These are phyloP conservation scores for Microcos paniculata DNA, from an alignment of 345 rosid species.

Conservation along the genomic window DNA sequence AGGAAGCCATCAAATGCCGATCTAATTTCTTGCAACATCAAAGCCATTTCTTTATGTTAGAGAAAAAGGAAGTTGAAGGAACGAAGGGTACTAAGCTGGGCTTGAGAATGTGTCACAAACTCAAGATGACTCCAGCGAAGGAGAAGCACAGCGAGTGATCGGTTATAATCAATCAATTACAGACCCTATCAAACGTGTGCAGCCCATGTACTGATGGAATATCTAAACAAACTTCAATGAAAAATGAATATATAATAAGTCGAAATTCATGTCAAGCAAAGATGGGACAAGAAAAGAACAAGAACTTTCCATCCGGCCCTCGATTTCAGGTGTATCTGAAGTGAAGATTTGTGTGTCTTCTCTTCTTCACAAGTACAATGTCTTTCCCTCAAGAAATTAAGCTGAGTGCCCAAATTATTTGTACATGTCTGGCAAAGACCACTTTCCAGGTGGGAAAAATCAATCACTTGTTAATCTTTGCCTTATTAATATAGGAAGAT, in stretches of 20 bases:
- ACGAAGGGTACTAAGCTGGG: background rate
- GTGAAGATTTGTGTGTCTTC: background rate
- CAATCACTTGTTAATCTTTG: background rate
- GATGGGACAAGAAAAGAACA: background rate
- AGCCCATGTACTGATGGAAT: background rate
- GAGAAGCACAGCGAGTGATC: no score
- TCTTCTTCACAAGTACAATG: background rate
- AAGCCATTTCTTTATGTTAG: background rate
- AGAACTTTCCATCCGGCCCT: background rate
- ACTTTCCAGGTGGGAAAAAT: background rate
- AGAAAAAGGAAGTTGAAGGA: background rate
- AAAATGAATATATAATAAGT: background rate
- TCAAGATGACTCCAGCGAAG: background rate
- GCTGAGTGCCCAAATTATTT: background rate
- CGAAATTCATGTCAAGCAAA: background rate
- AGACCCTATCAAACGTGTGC: background rate
- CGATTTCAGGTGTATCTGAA: background rate
- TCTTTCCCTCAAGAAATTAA: background rate
- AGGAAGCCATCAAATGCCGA: background rate
- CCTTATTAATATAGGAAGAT: background rate
- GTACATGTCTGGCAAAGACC: background rate
- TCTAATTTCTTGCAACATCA: background rate
- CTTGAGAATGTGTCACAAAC: background rate
- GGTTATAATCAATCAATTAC: background rate
- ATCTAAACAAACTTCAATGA: background rate